Evolutionary conservation across 306 rosid species (phyloP).

Genomic region (Medicago lupulina): DNA sequence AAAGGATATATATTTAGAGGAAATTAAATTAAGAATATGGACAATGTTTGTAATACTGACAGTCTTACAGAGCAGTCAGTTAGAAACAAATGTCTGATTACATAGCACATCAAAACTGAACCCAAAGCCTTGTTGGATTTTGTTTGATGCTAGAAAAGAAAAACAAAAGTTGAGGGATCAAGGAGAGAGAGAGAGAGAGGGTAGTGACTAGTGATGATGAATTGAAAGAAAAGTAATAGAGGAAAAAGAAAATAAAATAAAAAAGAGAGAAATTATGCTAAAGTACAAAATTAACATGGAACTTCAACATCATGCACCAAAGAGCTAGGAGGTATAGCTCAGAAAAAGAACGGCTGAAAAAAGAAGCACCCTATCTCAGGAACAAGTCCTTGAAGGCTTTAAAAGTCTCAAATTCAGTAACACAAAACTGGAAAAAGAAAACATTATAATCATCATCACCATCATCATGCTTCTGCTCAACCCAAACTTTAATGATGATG

Average conservation of each 20-base stretch:
- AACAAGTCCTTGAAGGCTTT: slow-evolving; percentile 45
- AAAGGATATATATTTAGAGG: neutral
- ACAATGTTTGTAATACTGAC: slow-evolving; percentile 51
- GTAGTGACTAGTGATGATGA: neutral
- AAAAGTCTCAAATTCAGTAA: slow-evolving; percentile 52
- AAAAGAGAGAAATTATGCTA: slow-evolving; percentile 36
- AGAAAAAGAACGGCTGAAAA: slow-evolving; percentile 58
- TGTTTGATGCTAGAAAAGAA: slow-evolving; percentile 31
- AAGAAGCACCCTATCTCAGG: slow-evolving; percentile 54
- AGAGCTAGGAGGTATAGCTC: slow-evolving; percentile 36
- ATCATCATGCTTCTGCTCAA: slow-evolving; percentile 40
- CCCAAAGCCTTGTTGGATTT: slow-evolving; percentile 44
- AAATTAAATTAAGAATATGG: slow-evolving; percentile 42
- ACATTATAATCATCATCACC: slow-evolving; percentile 17
- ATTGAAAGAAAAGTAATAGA: neutral
- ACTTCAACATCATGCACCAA: slow-evolving; percentile 67
- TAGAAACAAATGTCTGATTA: slow-evolving; percentile 43
- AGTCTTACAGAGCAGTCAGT: slow-evolving; percentile 44
- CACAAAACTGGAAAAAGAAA: slow-evolving; percentile 47
- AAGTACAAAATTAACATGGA: slow-evolving; percentile 55
- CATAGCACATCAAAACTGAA: slow-evolving; percentile 42
- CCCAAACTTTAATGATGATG: slow-evolving; percentile 49
- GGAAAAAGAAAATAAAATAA: neutral
- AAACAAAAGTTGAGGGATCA: slow-evolving; percentile 7
- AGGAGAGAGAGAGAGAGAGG: neutral